Conservation (phyloP, 495 filamentous ascomycete species). For the Penicillium ochrochloron region DNA sequence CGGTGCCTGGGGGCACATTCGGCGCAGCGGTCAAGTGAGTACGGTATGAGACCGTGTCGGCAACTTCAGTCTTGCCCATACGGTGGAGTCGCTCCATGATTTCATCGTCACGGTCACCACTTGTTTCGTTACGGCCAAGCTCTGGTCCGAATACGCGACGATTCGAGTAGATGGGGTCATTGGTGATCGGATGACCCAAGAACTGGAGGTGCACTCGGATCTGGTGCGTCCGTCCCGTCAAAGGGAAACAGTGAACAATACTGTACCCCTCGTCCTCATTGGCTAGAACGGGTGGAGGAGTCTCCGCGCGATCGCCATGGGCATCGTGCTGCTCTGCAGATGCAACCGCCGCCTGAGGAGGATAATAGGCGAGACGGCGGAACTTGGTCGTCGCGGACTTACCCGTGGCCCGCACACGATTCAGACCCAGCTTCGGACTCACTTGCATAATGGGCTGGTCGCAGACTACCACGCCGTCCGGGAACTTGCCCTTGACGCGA, state of each 20-base stretch:
- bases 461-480: conserved; percentile 78
- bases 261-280: conserved; percentile 74
- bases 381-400: conserved; percentile 91
- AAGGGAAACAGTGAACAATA: conserved; percentile 89
- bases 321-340: conserved; percentile 20
- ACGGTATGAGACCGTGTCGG: conserved; percentile 84
- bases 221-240: conserved; percentile 95
- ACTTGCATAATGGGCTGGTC: conserved; percentile 93
- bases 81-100: conserved; percentile 79
- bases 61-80: conserved; percentile 94
- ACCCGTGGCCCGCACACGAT: conserved; percentile 88
- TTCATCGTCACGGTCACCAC: conserved; percentile 77
- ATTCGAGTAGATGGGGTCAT: conserved; percentile 97
- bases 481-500: conserved; percentile 87
- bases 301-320: conserved; percentile 38
- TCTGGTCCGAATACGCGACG: conserved; percentile 84
- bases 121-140: conserved; percentile 71
- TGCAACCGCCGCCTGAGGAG: conserved; percentile 43
- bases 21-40: conserved; percentile 51
- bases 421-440: conserved; percentile 92
- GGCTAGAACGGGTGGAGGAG: conserved; percentile 33
- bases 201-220: conserved; percentile 94
- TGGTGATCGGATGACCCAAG: conserved; percentile 90
- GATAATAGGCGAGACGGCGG: conserved; percentile 85
- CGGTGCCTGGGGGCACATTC: conserved; percentile 45